Conservation (phyloP, 192 early-diverging fungal species). For the Rhizophagus sp. region DNA sequence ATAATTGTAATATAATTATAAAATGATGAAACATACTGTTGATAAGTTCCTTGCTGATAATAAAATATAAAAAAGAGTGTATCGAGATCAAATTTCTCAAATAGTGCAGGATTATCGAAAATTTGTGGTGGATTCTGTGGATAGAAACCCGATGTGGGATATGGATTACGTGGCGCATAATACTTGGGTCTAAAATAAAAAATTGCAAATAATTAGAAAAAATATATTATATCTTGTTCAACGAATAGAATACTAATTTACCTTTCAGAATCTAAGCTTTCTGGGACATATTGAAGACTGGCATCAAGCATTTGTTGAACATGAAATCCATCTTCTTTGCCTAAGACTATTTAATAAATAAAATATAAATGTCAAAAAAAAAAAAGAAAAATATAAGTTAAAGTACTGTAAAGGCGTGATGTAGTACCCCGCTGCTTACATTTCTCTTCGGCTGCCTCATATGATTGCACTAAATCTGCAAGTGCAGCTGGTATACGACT, state of each 20-base stretch:
- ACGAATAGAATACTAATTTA: conserved; percentile 32
- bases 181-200: conserved; percentile 56
- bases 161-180: conserved; percentile 75
- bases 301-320: conserved; percentile 79
- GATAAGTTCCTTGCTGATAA: conserved; percentile 94
- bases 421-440: conserved; percentile 34
- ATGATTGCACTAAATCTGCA: conserved; percentile 57
- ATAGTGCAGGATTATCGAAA: conserved; percentile 82
- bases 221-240: background rate
- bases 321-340: conserved; percentile 51
- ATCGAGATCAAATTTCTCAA: conserved; percentile 91
- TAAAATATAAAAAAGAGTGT: conserved; percentile 98
- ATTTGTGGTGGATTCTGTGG: conserved; percentile 78
- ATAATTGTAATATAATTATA: background rate
- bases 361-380: conserved; percentile 3
- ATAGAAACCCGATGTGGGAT: conserved; percentile 88
- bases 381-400: background rate
- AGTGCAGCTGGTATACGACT: conserved; percentile 52
- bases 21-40: conserved; percentile 75
- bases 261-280: conserved; percentile 82
- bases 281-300: conserved; percentile 81
- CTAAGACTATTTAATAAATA: conserved; percentile 34
- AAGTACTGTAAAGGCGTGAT: background rate
- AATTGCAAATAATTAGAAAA: background rate
- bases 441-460: conserved; percentile 54